Evolutionary conservation across 169 alveolate species (phyloP).

Genomic region (Plasmodium ovale): DNA sequence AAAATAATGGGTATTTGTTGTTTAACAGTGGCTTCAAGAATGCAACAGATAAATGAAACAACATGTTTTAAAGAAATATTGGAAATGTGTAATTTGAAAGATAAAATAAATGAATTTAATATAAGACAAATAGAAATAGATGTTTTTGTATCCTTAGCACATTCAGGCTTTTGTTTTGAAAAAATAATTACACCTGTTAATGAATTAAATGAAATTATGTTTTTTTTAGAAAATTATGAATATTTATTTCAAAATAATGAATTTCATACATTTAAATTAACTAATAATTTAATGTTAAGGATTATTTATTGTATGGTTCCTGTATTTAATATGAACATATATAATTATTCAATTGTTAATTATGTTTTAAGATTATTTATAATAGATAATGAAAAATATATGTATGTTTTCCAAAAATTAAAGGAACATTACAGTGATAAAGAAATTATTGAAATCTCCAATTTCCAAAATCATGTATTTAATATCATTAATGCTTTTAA

Average conservation of each 20-base stretch:
- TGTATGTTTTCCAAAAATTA: constrained; percentile 24
- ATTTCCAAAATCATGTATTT: constrained; percentile 64
- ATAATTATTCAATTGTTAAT: constrained; percentile 72
- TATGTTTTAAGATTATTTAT: constrained; percentile 47
- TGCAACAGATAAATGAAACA: constrained; percentile 74
- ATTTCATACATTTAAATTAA: constrained; percentile 34
- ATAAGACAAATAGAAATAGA: constrained; percentile 73
- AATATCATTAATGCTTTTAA: constrained; percentile 73
- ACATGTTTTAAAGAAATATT: constrained; percentile 68
- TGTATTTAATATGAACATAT: constrained; percentile 68
- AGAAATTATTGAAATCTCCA: constrained; percentile 63
- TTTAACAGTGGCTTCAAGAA: constrained; percentile 76
- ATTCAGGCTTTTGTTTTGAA: constrained; percentile 75
- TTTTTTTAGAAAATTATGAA: constrained; percentile 29
- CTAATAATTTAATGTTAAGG: constrained; percentile 63
- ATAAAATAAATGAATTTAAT: constrained; percentile 57
- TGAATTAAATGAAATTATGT: constrained; percentile 60
- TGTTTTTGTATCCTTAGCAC: constrained; percentile 70
- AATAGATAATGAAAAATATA: constrained; percentile 58
- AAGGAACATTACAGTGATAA: constrained; percentile 45
- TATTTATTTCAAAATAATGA: constrained; percentile 34
- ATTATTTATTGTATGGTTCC: constrained; percentile 77
- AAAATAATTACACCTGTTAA: constrained; percentile 68
- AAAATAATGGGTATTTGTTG: constrained; percentile 75
- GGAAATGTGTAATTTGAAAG: constrained; percentile 31